Evolutionary conservation across 306 rosid species (phyloP).

Genomic region (Betula pendula): DNA sequence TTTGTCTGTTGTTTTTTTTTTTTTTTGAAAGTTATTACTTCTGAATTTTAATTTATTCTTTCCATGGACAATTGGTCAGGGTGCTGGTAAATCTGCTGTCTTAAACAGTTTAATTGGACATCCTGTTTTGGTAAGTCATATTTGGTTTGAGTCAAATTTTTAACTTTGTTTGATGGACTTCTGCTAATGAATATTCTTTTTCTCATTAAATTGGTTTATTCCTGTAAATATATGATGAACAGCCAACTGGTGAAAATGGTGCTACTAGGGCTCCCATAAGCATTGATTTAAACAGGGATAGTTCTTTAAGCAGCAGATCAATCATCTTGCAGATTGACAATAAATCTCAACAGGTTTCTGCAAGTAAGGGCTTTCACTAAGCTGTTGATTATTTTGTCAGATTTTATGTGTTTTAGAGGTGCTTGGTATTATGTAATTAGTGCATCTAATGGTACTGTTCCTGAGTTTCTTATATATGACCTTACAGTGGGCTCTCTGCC

Average conservation of each 20-base stretch:
- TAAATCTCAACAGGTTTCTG: slow-evolving; percentile 92
- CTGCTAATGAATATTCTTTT: neutral
- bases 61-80: slow-evolving; percentile 43
- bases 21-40: neutral
- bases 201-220: slow-evolving; percentile 15
- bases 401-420: neutral
- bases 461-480: too few species aligned
- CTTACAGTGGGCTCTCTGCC: too few species aligned
- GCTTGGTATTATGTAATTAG: too few species aligned
- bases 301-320: slow-evolving; percentile 87
- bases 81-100: slow-evolving; percentile 95
- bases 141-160: slow-evolving; percentile 14
- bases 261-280: slow-evolving; percentile 94
- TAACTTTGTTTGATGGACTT: too few species aligned
- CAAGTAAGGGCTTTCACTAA: slow-evolving; percentile 51
- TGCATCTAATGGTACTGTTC: neutral
- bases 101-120: slow-evolving; percentile 95
- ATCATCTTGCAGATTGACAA: slow-evolving; percentile 89
- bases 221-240: neutral
- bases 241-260: slow-evolving; percentile 99
- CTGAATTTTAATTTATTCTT: too few species aligned
- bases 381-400: slow-evolving; percentile 8
- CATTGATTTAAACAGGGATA: slow-evolving; percentile 85
- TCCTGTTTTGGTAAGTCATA: slow-evolving; percentile 78
- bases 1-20: neutral